Evolutionary conservation across 805 yeast genomes (phyloP), one percentile per base, ranked within the genome.

Genomic region (Metschnikowia similis): DNA sequence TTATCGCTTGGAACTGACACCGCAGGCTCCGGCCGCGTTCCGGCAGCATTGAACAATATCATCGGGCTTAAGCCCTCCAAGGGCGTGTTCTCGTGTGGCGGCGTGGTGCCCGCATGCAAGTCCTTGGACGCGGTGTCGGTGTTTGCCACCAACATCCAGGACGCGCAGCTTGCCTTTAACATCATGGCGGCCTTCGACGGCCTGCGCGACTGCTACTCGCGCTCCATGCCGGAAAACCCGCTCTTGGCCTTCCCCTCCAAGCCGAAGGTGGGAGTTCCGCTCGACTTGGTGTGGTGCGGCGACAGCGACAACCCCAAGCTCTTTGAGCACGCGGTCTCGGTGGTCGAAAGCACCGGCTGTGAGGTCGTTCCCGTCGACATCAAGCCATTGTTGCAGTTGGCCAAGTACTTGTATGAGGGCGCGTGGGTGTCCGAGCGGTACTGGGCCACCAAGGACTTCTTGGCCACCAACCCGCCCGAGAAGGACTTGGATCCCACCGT

Each of bases 401-500:
- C 98, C 14, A 81, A 81, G 58, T 87, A 94, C 63, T 76, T 92
- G 35, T 92, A 92, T 65, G 97, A 92, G 63, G 99, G 99, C 51
- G 87, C 98, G n/a, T 92, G 99, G 99, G 98, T 92, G 9, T 89
- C 95, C 26, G 99, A 92, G 72, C 81, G 99, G 59, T 90, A 83
- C 70, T 83, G 89, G 54, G 97, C 97, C 27, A 80, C 83, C 35
- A 79, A 81, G 58, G 88, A 85, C 38, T 87, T 86, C 57, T 76
- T 88, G 50, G 80, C 80, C 29, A 75, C 86, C 7, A 78, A 83
- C 61, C 90, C 94, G 16, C 89, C 94, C 31, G 74, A 66, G 39
- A 76, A 78, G 32, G 77, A 85, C 44, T 72, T 92, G 59, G 97
- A 92, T 66, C 95, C 96, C 45, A 87, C 89, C 6, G 98, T 94